These are phyloP conservation scores for Pulveroboletus sp. DNA, from an alignment of 768 basidiomycete species.

Conservation along the genomic window DNA sequence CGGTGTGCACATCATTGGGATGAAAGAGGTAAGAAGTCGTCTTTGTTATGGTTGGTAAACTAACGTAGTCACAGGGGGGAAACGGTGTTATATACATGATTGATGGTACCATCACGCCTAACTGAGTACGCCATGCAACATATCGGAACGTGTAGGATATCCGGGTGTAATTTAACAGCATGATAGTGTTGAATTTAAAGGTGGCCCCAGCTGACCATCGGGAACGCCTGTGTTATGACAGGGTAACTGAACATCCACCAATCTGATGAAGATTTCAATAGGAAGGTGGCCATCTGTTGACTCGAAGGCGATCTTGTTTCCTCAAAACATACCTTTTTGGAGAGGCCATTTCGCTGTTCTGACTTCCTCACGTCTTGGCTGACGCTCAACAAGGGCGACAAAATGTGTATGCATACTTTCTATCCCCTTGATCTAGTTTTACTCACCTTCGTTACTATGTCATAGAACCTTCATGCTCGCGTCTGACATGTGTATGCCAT, in stretches of 20 bases:
- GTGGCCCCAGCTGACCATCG: not conserved
- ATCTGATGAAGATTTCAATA: not conserved
- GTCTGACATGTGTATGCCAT: too few species aligned
- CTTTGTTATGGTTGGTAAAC: not conserved
- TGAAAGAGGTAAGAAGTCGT: constrained; percentile 51
- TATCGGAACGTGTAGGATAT: not conserved
- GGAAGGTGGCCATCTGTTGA: too few species aligned
- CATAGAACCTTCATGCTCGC: too few species aligned
- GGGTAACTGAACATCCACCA: not conserved
- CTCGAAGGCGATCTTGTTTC: too few species aligned
- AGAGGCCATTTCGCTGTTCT: too few species aligned
- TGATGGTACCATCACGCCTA: constrained; percentile 33
- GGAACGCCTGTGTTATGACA: too few species aligned
- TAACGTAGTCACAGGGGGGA: constrained; percentile 29
- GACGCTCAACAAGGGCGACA: too few species aligned
- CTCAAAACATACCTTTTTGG: too few species aligned
- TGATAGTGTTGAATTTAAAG: not conserved
- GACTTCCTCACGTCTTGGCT: too few species aligned
- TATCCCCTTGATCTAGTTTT: too few species aligned
- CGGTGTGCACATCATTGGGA: constrained; percentile 49
- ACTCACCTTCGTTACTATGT: too few species aligned
- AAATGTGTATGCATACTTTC: too few species aligned
- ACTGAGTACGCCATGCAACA: constrained; percentile 3
- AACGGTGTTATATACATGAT: constrained; percentile 44
- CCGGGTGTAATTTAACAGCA: not conserved